phyloP scores from a whole-genome alignment of 345 rosid genomes.

The Populus davidiana region DNA sequence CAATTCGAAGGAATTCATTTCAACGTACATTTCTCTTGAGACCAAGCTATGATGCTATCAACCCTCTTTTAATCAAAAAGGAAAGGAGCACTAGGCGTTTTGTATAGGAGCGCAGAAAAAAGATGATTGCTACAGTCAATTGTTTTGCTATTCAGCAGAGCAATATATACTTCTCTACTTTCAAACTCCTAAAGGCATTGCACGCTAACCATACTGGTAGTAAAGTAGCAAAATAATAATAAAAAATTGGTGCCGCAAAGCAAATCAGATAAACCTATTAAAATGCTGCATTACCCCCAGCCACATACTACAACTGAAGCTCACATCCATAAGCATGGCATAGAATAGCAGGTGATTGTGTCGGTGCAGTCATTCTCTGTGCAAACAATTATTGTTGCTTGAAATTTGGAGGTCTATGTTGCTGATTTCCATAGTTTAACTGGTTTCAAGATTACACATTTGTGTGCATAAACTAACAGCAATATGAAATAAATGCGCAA shows the following conservation, averaged over 20 bases:
- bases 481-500: background rate
- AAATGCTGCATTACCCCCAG: background rate
- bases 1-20: background rate
- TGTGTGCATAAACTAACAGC: background rate
- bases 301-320: background rate
- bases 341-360: background rate
- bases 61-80: background rate
- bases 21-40: too few relatives aligned
- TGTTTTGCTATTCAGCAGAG: background rate
- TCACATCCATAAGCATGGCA: background rate
- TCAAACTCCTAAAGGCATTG: background rate
- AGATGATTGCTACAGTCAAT: too few relatives aligned
- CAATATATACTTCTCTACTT: background rate
- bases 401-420: background rate
- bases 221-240: background rate
- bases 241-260: background rate
- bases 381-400: background rate
- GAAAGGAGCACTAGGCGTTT: background rate
- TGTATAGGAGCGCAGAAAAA: background rate
- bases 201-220: background rate
- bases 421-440: background rate
- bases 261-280: background rate
- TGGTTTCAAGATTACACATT: constrained; percentile 5
- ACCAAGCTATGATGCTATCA: too few relatives aligned
- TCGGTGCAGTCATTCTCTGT: background rate